phyloP scores from a whole-genome alignment of 495 filamentous ascomycete species.

The Recurvomyces mirabilis region DNA sequence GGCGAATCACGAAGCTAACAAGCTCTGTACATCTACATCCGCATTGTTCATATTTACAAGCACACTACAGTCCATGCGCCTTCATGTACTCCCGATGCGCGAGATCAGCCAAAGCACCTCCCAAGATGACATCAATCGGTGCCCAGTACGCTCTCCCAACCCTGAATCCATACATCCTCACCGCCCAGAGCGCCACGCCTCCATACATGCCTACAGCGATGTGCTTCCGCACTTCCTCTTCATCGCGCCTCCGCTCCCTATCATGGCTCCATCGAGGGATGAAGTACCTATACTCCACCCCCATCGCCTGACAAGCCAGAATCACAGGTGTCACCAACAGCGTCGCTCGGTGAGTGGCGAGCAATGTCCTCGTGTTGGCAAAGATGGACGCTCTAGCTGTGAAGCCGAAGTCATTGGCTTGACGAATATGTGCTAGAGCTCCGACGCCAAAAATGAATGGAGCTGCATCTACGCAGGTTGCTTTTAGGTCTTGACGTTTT shows the following conservation, averaged over 20 bases:
- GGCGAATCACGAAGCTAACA: not conserved
- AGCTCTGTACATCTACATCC: not conserved
- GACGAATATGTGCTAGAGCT: constrained; percentile 10
- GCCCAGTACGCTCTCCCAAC: constrained; percentile 9
- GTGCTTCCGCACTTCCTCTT: constrained; percentile 16
- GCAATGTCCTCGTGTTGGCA: constrained; percentile 12
- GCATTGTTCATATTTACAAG: too few relatives aligned
- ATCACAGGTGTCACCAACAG: constrained; percentile 2
- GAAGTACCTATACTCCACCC: constrained; percentile 12
- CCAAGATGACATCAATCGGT: constrained; percentile 15
- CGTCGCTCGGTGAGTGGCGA: constrained; percentile 11
- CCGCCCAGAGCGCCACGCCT: constrained; percentile 10
- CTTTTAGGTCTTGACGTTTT: constrained; percentile 11
- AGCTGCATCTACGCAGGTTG: constrained; percentile 14
- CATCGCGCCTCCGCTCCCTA: constrained; percentile 17
- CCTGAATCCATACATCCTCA: constrained; percentile 8
- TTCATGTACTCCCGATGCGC: constrained; percentile 19
- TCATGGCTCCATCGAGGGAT: constrained; percentile 18
- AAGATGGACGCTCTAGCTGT: constrained; percentile 12
- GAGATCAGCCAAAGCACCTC: constrained; percentile 16
- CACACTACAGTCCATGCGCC: constrained; percentile 17
- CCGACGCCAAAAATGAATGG: constrained; percentile 18
- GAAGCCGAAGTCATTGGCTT: constrained; percentile 12
- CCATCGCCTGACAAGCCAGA: constrained; percentile 7
- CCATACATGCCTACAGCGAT: constrained; percentile 13